Percentiles rank a stretch among this genome's conserved stretches.
Evolutionary conservation across 2,329 filamentous ascomycete genomes (phyloP).

Genomic region (Ophiostoma quercus): DNA sequence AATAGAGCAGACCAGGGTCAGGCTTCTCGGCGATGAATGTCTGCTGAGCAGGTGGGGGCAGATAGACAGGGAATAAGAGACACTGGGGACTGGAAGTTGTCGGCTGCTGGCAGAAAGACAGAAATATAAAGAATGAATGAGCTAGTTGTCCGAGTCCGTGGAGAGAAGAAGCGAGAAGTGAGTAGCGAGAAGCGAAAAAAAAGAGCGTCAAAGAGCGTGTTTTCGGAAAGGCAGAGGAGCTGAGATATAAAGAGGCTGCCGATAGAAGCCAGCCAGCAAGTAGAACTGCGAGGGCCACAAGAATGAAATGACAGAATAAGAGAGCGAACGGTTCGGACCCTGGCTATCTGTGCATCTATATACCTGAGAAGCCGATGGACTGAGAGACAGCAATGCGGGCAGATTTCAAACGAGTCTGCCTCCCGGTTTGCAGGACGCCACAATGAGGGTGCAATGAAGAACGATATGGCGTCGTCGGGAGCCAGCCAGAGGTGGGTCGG

Average conservation of each 20-base stretch:
- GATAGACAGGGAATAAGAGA: slow-evolving; percentile 18
- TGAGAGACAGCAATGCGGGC: background rate
- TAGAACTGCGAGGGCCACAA: background rate
- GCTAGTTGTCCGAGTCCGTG: background rate
- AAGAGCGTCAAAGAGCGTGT: background rate
- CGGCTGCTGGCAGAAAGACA: background rate
- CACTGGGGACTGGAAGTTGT: background rate
- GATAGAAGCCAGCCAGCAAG: background rate
- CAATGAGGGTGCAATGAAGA: background rate
- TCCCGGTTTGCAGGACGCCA: background rate
- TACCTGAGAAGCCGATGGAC: background rate
- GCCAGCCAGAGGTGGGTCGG: slow-evolving; percentile 6
- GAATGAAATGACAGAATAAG: background rate
- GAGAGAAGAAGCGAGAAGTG: background rate
- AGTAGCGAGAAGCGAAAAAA: background rate
- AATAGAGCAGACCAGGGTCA: slow-evolving; percentile 18
- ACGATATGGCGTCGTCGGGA: slow-evolving; percentile 9
- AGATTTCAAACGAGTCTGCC: background rate
- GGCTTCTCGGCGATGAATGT: slow-evolving; percentile 14
- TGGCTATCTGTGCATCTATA: background rate
- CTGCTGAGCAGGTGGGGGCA: slow-evolving; percentile 12
- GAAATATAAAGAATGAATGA: background rate
- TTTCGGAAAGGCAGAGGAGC: background rate
- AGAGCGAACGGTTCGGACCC: background rate
- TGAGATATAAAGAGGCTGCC: background rate